These are phyloP conservation scores for Globisporangium abappressorium DNA, from an alignment of 352 stramenopile genomes.

Conservation along the genomic window DNA sequence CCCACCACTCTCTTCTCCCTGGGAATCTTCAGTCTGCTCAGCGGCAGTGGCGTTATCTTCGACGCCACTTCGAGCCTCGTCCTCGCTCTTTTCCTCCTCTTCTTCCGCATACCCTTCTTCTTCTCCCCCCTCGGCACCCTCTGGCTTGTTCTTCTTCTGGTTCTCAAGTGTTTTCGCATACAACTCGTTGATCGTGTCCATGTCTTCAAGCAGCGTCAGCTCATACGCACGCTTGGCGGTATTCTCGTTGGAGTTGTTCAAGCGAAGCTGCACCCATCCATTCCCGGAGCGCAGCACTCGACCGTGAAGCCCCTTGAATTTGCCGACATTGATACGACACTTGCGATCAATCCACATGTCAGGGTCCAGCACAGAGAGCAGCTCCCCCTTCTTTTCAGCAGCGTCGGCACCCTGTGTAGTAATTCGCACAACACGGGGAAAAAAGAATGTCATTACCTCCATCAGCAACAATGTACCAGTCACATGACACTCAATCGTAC, in stretches of 20 bases:
- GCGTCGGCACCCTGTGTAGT: constrained; percentile 16
- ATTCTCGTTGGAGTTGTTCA: constrained; percentile 83
- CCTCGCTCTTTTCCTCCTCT: constrained; percentile 56
- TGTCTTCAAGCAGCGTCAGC: constrained; percentile 78
- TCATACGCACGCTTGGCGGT: constrained; percentile 87
- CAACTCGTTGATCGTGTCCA: constrained; percentile 77
- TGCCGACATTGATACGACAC: constrained; percentile 86
- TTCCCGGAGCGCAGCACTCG: constrained; percentile 82
- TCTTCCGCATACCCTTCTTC: constrained; percentile 30
- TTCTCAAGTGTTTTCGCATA: constrained; percentile 65
- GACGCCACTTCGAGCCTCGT: constrained; percentile 48
- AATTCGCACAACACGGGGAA: background rate
- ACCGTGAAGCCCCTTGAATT: constrained; percentile 77
- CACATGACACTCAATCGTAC: background rate
- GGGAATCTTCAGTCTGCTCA: constrained; percentile 74
- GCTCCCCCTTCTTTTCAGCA: constrained; percentile 45
- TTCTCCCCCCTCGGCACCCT: constrained; percentile 28
- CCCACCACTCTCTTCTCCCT: constrained; percentile 66
- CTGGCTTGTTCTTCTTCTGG: constrained; percentile 47
- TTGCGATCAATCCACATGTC: constrained; percentile 89
- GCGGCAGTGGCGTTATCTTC: constrained; percentile 44
- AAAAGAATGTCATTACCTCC: background rate
- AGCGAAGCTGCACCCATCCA: constrained; percentile 83
- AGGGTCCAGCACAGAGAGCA: constrained; percentile 77
- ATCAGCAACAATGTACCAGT: background rate